These are phyloP conservation scores for Circinella umbellata DNA, from an alignment of 371 early-diverging fungal species.

Conservation along the genomic window DNA sequence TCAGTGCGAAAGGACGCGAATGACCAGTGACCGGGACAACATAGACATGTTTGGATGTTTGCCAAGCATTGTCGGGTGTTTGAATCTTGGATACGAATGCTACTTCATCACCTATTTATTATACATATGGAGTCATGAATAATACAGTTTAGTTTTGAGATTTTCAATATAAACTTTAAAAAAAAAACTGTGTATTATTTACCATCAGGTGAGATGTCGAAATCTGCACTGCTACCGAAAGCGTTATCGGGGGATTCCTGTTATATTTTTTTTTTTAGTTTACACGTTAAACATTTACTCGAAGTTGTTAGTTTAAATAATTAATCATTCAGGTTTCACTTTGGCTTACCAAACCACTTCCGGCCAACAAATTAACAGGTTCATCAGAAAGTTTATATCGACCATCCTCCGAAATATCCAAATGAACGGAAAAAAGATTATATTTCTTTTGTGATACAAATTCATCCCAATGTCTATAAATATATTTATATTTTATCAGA, in stretches of 20 bases:
- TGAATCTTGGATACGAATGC: slow-evolving; percentile 77
- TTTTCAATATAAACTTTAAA: too few species aligned
- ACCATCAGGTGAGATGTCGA: slow-evolving; percentile 67
- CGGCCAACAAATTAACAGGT: slow-evolving; percentile 55
- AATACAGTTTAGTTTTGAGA: too few species aligned
- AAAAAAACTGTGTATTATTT: neutral
- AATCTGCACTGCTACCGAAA: slow-evolving; percentile 65
- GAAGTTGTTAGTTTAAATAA: neutral
- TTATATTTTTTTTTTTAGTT: neutral
- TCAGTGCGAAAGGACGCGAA: slow-evolving; percentile 51
- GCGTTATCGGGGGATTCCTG: slow-evolving; percentile 62
- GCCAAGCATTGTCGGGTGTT: slow-evolving; percentile 74
- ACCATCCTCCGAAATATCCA: slow-evolving; percentile 33
- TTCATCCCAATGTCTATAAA: slow-evolving; percentile 69
- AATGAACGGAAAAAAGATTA: slow-evolving; percentile 59
- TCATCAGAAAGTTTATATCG: slow-evolving; percentile 32
- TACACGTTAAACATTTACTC: neutral
- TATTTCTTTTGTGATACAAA: slow-evolving; percentile 58
- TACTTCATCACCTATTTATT: slow-evolving; percentile 51
- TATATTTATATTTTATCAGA: neutral
- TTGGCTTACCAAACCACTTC: slow-evolving; percentile 45
- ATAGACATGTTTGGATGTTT: slow-evolving; percentile 76
- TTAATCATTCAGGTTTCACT: neutral
- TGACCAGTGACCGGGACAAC: slow-evolving; percentile 59
- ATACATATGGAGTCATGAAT: neutral